phyloP scores from a whole-genome alignment of 768 basidiomycete species.

The Mycena galericulata region DNA sequence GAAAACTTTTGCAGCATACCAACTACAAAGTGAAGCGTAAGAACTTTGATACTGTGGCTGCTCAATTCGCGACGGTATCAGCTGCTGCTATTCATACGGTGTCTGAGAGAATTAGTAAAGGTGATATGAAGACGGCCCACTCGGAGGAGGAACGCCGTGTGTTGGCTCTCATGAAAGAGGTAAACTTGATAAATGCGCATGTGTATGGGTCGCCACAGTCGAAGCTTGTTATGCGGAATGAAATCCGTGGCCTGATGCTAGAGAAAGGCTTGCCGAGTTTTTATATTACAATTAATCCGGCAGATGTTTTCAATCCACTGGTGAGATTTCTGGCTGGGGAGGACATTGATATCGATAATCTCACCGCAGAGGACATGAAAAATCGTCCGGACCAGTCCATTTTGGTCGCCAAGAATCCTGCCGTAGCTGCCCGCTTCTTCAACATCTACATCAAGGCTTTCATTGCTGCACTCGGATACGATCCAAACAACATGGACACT shows the following conservation, averaged over 20 bases:
- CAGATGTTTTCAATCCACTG: slow-evolving; percentile 3
- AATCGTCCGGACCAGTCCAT: neutral
- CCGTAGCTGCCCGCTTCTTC: slow-evolving; percentile 6
- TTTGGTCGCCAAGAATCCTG: slow-evolving; percentile 7
- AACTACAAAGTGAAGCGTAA: neutral
- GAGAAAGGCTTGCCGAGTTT: slow-evolving; percentile 16
- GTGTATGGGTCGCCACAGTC: slow-evolving; percentile 2
- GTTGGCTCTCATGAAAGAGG: neutral
- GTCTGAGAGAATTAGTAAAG: neutral
- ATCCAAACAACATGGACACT: neutral
- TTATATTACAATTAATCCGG: slow-evolving; percentile 13
- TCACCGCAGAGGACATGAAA: neutral
- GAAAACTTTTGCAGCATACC: neutral
- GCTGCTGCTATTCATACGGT: neutral
- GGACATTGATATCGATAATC: slow-evolving; percentile 4
- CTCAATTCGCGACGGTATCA: slow-evolving; percentile 1
- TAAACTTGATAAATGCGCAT: neutral
- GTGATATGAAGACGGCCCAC: neutral
- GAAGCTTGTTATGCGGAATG: neutral
- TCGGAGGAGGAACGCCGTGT: neutral
- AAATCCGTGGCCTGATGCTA: slow-evolving; percentile 6
- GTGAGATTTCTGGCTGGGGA: slow-evolving; percentile 8
- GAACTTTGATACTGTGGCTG: slow-evolving; percentile 4
- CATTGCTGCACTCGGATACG: neutral
- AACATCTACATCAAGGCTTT: slow-evolving; percentile 18